phyloP scores from a whole-genome alignment of 1,284 basidiomycete genomes.

The Fomes fomentarius region DNA sequence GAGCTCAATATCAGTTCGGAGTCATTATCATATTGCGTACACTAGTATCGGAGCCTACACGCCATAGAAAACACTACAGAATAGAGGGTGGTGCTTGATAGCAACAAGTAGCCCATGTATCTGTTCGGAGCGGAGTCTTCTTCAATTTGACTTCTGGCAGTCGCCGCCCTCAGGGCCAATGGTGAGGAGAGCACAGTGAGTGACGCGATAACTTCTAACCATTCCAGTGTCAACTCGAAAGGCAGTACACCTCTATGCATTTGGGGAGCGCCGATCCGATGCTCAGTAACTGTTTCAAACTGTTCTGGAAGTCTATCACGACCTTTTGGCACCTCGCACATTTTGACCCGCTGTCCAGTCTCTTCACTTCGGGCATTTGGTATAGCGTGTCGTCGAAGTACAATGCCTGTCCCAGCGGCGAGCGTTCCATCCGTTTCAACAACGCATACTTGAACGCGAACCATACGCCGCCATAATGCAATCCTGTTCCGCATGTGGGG shows the following conservation, averaged over 20 bases:
- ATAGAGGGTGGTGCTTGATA: no score
- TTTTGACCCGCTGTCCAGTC: constrained; percentile 17
- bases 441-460: constrained; percentile 25
- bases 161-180: no score
- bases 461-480: constrained; percentile 17
- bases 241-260: constrained; percentile 1
- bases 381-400: constrained; percentile 12
- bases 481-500: neutral
- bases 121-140: no score
- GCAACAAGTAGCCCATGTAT: no score
- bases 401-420: constrained; percentile 13
- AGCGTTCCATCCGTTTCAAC: constrained; percentile 15
- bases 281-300: neutral
- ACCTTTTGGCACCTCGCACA: neutral
- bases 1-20: no score
- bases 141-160: no score
- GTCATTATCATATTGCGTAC: no score
- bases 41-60: no score
- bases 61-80: no score
- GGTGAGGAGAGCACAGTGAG: no score
- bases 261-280: constrained; percentile 1
- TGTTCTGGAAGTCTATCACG: neutral
- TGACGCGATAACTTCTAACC: no score
- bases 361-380: constrained; percentile 18
- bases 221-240: no score